Base-by-base conservation (phyloP, 352 stramenopile genomes). In the Elongisporangium undulatum region DNA sequence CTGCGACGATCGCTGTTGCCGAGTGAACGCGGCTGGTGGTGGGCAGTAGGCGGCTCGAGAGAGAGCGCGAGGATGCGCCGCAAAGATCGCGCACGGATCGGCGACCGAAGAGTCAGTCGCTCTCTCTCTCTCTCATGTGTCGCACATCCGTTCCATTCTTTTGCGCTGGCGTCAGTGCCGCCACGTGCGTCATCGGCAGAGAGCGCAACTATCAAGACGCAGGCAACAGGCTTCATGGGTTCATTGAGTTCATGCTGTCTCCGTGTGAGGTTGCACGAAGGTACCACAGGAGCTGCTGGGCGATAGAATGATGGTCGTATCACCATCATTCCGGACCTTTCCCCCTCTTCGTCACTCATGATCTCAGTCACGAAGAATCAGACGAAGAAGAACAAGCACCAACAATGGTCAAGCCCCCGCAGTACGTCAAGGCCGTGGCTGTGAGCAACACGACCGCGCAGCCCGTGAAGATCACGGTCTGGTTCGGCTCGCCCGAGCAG, bases 401-500 rank as follows among this genome's bases (percentile, higher is more conserved):
- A 39, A 52, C 1, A n/a, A 88, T 76, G 77, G 73, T 84, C 41
- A 65, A 72, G 49, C 59, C 72, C 50, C 85, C 85, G 26, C 71
- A 74, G 54, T 94, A 92, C 69, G 82, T 76, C 54, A 92, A 92
- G 69, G 65, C 72, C 54, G 81, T 92, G 15, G 69, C 75, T 20
- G 66, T 94, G 38, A 92, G 77, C 66, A 94, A 94, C 67, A 75
- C 74, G 51, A 85, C 69, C 48, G 53, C 63, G 55, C 77, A 89
- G 57, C 49, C 61, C 4, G 66, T 94, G 38, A 80, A 75, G 49
- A 73, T 94, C 38, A 81, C 71, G 41, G 82, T 69, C 15, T 68
- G 64, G 22, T 94, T 92, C 64, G 85, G 85, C 50, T 91, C 82
- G 39, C 74, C 85, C 57, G 80, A 79, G 51, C 72, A 91, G 53